These are phyloP conservation scores for Heliocybe sulcata DNA, from an alignment of 1,284 basidiomycete species.

Conservation along the genomic window DNA sequence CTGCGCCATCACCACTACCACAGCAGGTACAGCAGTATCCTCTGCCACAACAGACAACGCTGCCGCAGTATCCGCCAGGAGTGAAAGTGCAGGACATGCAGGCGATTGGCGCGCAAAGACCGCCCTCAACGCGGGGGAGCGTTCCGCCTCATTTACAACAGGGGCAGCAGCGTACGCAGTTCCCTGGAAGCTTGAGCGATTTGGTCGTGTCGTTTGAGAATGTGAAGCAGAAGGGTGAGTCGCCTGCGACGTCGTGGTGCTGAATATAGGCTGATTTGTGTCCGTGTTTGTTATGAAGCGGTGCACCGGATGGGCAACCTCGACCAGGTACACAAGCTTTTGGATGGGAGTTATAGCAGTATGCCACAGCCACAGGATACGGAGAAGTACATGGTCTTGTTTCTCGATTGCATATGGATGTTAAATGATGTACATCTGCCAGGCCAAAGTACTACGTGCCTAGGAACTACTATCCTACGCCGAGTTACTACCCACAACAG, in stretches of 20 bases:
- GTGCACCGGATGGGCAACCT: constrained; percentile 79
- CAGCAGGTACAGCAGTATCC: constrained; percentile 35
- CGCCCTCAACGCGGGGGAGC: constrained; percentile 18
- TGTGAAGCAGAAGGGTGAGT: constrained; percentile 90
- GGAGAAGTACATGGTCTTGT: constrained; percentile 64
- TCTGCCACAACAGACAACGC: constrained; percentile 40
- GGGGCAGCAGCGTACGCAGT: constrained; percentile 21
- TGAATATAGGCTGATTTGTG: constrained; percentile 1
- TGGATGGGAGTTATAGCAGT: constrained; percentile 85
- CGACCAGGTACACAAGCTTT: constrained; percentile 86
- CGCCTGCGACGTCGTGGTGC: constrained; percentile 9
- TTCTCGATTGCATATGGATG: neutral
- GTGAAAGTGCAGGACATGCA: constrained; percentile 23
- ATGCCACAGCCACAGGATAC: constrained; percentile 92
- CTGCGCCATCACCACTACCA: constrained; percentile 47
- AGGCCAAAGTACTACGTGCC: constrained; percentile 97
- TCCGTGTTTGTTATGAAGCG: constrained; percentile 38
- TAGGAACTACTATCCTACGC: constrained; percentile 86
- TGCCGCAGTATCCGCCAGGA: constrained; percentile 57
- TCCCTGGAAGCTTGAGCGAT: constrained; percentile 85
- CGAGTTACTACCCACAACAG: constrained; percentile 93
- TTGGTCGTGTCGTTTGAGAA: constrained; percentile 93
- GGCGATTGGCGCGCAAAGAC: constrained; percentile 16
- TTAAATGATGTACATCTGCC: constrained; percentile 6
- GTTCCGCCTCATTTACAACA: constrained; percentile 22